Percentiles rank a stretch among this genome's conserved stretches.
phyloP scores from a whole-genome alignment of 164 flowering plant species.

The Vitis labrusca region DNA sequence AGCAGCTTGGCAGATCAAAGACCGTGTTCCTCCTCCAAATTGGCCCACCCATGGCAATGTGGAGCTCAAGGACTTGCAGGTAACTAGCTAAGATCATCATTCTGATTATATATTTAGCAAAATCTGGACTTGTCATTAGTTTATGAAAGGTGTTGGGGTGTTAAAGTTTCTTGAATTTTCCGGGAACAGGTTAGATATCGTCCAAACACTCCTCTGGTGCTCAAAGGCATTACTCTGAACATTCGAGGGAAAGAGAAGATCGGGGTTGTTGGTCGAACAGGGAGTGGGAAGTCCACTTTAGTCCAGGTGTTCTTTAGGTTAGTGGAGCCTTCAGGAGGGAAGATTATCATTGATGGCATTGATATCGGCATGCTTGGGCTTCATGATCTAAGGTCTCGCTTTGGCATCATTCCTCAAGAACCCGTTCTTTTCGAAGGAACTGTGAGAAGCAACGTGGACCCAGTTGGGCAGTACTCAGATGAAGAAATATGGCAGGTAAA shows the following conservation, averaged over 20 bases:
- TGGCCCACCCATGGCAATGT: slow-evolving; percentile 89
- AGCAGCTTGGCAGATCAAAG: slow-evolving; percentile 71
- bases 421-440: slow-evolving; percentile 97
- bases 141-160: too few relatives aligned
- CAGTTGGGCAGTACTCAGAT: slow-evolving; percentile 71
- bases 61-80: slow-evolving; percentile 73
- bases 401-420: slow-evolving; percentile 96
- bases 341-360: slow-evolving; percentile 67
- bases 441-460: slow-evolving; percentile 89
- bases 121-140: too few relatives aligned
- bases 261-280: slow-evolving; percentile 96
- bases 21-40: slow-evolving; percentile 54
- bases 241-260: slow-evolving; percentile 89
- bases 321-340: slow-evolving; percentile 88
- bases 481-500: slow-evolving; percentile 95
- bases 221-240: slow-evolving; percentile 72
- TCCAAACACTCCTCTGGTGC: slow-evolving; percentile 81
- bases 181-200: slow-evolving; percentile 80
- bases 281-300: slow-evolving; percentile 92
- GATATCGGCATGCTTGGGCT: slow-evolving; percentile 78
- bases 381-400: slow-evolving; percentile 88
- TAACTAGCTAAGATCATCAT: slow-evolving; percentile 13
- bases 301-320: slow-evolving; percentile 85
- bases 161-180: too few relatives aligned
- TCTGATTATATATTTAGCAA: background rate